Evolutionary conservation across 306 rosid species (phyloP), one percentile per base, ranked within the genome.

Genomic region (Betula pendula): DNA sequence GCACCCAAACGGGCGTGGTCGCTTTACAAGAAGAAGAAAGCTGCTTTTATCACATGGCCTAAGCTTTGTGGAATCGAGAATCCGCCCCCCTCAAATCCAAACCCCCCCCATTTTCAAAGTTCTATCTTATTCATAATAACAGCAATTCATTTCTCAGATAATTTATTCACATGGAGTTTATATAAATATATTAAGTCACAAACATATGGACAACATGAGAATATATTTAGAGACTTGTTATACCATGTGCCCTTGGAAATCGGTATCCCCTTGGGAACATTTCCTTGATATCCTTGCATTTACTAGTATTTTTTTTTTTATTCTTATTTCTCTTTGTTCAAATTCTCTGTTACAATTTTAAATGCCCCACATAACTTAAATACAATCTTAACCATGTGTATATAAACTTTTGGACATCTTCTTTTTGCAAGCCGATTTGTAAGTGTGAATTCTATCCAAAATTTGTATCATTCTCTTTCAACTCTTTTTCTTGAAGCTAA

Each of bases 21-120:
- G 80, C 87, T 87, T 90, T 91, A 87, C 85, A 74, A 82, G 77
- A 81, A 78, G 55, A 84, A 75, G 73, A 94, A 89, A 88, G 89
- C 90, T 87, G 83, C 97, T 90, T 95, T 95, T 88, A 69, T 92
- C 98, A 95, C 98, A 87, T 92, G 97, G 85, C 96, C 91, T 84
- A 75, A 84, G 55, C 86, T 78, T 82, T 68, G 70, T 80, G 81
- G 81, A 81, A 85, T 81, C 84, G 88, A 81, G 84, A 51, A 83
- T 81, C 85, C 35, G 76, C 77, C 80, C 76, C 84, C 65, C 83
- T 67, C n/a, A 79, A 68, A 80, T 80, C 79, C 87, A 84, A 74
- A 77, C 78, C 71, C 84, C 88, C 78, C 71, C 84, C 88, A 51
- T 80, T 81, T 73, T 27, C 72, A 17, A 75, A 79, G 49, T 43